phyloP scores from a whole-genome alignment of 2,329 filamentous ascomycete species.

The Colletotrichum sp. region DNA sequence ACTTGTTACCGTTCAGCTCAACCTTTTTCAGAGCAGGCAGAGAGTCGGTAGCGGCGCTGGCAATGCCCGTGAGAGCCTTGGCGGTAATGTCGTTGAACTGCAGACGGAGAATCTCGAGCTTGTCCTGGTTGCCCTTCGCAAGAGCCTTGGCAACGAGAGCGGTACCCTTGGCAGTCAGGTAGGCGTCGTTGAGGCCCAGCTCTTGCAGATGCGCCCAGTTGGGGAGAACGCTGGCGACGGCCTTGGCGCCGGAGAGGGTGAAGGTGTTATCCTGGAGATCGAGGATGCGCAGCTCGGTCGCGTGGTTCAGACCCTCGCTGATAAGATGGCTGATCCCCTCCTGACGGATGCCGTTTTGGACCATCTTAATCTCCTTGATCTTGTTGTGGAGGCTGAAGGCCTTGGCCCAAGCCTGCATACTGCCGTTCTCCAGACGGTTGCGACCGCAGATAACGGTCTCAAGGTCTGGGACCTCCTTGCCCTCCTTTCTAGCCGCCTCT shows the following conservation, averaged over 20 bases:
- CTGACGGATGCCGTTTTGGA: slow-evolving; percentile 95
- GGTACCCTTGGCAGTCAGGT: slow-evolving; percentile 80
- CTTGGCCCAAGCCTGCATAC: slow-evolving; percentile 94
- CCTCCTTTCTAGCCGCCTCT: slow-evolving; percentile 73
- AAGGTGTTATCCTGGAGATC: slow-evolving; percentile 99
- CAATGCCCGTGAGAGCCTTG: slow-evolving; percentile 74
- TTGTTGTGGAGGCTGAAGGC: slow-evolving; percentile 83
- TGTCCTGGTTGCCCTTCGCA: slow-evolving; percentile 75
- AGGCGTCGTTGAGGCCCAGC: slow-evolving; percentile 87
- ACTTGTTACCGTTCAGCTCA: slow-evolving; percentile 96
- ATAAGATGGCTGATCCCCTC: slow-evolving; percentile 88
- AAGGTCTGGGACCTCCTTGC: slow-evolving; percentile 77
- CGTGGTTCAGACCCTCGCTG: slow-evolving; percentile 76
- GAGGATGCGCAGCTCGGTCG: slow-evolving; percentile 72
- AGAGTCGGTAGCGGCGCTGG: slow-evolving; percentile 67
- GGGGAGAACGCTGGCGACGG: slow-evolving; percentile 75
- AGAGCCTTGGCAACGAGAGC: slow-evolving; percentile 76
- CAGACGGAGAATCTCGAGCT: slow-evolving; percentile 80
- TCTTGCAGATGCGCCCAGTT: slow-evolving; percentile 80
- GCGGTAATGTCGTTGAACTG: slow-evolving; percentile 95
- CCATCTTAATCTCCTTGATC: slow-evolving; percentile 91
- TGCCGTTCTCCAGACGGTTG: slow-evolving; percentile 94
- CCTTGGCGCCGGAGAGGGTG: slow-evolving; percentile 78
- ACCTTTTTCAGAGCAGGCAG: slow-evolving; percentile 83
- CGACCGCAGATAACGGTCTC: slow-evolving; percentile 98